Evolutionary conservation across 768 basidiomycete species (phyloP).

Genomic region (Sistotremastrum suecicum): DNA sequence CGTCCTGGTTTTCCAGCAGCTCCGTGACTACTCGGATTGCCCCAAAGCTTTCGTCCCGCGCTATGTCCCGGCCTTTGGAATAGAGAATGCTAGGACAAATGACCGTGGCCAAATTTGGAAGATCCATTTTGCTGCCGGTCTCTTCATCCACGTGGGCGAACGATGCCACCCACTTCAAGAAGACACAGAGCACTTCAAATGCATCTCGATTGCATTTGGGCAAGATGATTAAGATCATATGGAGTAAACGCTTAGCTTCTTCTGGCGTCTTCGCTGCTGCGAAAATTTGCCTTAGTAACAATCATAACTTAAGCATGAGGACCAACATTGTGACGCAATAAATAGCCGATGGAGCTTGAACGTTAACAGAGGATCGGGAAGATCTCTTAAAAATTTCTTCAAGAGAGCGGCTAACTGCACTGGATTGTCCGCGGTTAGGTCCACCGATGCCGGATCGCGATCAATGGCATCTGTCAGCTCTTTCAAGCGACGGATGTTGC

Average conservation of each 20-base stretch:
- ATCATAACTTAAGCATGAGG: slow-evolving; percentile 3
- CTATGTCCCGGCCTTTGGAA: slow-evolving; percentile 62
- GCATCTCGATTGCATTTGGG: slow-evolving; percentile 95
- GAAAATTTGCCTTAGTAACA: slow-evolving; percentile 6
- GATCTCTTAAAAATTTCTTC: slow-evolving; percentile 92
- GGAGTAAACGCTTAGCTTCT: slow-evolving; percentile 73
- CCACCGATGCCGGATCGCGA: slow-evolving; percentile 84
- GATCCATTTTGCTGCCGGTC: slow-evolving; percentile 97
- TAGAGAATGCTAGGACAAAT: slow-evolving; percentile 98
- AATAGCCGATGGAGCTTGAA: slow-evolving; percentile 85
- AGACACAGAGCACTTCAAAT: slow-evolving; percentile 94
- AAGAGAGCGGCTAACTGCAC: slow-evolving; percentile 93
- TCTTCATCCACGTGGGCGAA: slow-evolving; percentile 97
- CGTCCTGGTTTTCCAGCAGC: slow-evolving; percentile 86
- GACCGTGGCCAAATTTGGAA: slow-evolving; percentile 89
- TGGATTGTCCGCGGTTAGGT: slow-evolving; percentile 87
- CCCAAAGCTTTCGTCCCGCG: slow-evolving; percentile 84
- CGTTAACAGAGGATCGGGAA: slow-evolving; percentile 93
- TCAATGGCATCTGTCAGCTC: slow-evolving; percentile 88
- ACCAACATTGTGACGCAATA: slow-evolving; percentile 78
- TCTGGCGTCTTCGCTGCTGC: slow-evolving; percentile 57
- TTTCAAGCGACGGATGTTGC: slow-evolving; percentile 87
- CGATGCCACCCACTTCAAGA: slow-evolving; percentile 98
- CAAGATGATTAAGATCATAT: slow-evolving; percentile 72
- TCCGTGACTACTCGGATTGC: slow-evolving; percentile 78